These are phyloP conservation scores for Carallia pectinifolia DNA, from an alignment of 345 rosid genomes.

Conservation along the genomic window DNA sequence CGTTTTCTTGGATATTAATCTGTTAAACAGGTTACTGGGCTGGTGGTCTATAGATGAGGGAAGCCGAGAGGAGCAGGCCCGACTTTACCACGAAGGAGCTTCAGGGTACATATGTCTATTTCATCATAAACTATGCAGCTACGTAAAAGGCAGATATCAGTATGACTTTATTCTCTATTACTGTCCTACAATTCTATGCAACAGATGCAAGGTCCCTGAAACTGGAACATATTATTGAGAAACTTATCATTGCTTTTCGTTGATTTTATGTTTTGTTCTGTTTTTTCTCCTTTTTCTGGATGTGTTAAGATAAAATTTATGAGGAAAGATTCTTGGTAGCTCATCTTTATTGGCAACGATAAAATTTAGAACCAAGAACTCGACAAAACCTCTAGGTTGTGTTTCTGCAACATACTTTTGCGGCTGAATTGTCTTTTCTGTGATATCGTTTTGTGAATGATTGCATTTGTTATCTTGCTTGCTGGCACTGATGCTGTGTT, in stretches of 20 bases:
- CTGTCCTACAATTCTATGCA: not conserved
- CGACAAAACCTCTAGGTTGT: too few species aligned
- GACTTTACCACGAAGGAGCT: slow-evolving; percentile 59
- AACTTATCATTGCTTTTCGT: too few species aligned
- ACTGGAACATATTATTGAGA: not conserved
- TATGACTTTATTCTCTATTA: not conserved
- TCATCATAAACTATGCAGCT: not conserved
- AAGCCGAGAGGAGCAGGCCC: slow-evolving; percentile 90
- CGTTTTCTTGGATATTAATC: slow-evolving; percentile 1
- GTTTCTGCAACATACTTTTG: too few species aligned
- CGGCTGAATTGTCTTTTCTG: too few species aligned
- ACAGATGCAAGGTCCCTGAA: not conserved
- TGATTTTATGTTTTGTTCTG: not conserved
- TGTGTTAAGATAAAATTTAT: too few species aligned
- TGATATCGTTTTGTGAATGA: too few species aligned
- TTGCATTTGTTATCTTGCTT: too few species aligned
- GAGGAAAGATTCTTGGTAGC: too few species aligned
- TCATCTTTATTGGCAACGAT: too few species aligned
- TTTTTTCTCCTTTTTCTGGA: not conserved
- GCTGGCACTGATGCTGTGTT: too few species aligned
- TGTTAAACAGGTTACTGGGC: slow-evolving; percentile 68
- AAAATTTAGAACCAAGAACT: too few species aligned
- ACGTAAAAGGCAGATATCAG: not conserved
- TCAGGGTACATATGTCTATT: slow-evolving; percentile 55
- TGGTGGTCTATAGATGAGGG: slow-evolving; percentile 99